phyloP scores from a whole-genome alignment of 331 rosid species.

The Prunus yedoensis region DNA sequence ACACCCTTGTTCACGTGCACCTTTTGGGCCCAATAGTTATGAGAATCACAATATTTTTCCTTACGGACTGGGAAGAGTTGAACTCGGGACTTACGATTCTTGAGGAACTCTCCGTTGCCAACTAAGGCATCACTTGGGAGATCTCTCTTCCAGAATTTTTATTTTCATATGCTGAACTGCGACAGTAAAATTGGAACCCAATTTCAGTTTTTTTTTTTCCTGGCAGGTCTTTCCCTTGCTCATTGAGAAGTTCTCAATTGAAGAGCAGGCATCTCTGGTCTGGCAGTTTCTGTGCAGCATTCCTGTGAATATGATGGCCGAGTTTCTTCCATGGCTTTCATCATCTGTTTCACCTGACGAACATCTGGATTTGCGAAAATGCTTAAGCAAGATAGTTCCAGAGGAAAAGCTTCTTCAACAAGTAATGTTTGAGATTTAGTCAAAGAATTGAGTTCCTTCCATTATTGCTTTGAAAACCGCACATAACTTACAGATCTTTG shows the following conservation, averaged over 20 bases:
- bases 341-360: conserved; percentile 83
- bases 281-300: conserved; percentile 99
- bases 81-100: not conserved
- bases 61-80: not conserved
- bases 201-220: no score
- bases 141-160: not conserved
- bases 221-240: conserved; percentile 91
- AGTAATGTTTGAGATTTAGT: conserved; percentile 47
- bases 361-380: conserved; percentile 64
- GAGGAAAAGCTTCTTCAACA: conserved; percentile 92
- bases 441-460: conserved; percentile 20
- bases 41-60: not conserved
- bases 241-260: conserved; percentile 82
- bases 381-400: conserved; percentile 76
- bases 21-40: not conserved
- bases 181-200: not conserved
- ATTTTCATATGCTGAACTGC: not conserved
- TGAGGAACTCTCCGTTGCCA: not conserved
- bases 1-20: no score
- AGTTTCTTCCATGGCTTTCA: conserved; percentile 97
- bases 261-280: conserved; percentile 92
- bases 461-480: conserved; percentile 18
- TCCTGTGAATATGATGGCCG: conserved; percentile 97
- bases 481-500: conserved; percentile 30
- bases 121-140: not conserved